Conservation (phyloP, 2,329 filamentous ascomycete genomes). For the Phaeomoniella chlamydospora region DNA sequence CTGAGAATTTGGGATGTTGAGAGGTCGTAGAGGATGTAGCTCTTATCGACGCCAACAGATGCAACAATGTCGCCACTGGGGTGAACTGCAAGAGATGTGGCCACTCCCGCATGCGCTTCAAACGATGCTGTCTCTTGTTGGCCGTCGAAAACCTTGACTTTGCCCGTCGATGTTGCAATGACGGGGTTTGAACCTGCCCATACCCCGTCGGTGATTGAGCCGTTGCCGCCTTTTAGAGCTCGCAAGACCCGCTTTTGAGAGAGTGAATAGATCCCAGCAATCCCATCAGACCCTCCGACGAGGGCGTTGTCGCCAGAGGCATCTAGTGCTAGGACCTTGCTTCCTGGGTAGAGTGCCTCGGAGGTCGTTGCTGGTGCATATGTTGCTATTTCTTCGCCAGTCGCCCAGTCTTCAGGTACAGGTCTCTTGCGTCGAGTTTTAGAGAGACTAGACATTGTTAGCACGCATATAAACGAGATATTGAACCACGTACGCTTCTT, state of each 20-base stretch:
- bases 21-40: slow-evolving; percentile 79
- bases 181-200: slow-evolving; percentile 52
- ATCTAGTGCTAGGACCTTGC: slow-evolving; percentile 43
- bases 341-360: slow-evolving; percentile 45
- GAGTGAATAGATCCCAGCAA: slow-evolving; percentile 66
- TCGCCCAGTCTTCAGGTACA: slow-evolving; percentile 73
- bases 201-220: slow-evolving; percentile 50
- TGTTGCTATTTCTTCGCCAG: slow-evolving; percentile 51
- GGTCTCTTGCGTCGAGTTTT: slow-evolving; percentile 82
- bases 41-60: slow-evolving; percentile 83
- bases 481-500: slow-evolving; percentile 51
- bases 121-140: slow-evolving; percentile 50
- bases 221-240: slow-evolving; percentile 47
- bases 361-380: slow-evolving; percentile 40
- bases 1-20: slow-evolving; percentile 51
- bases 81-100: slow-evolving; percentile 64
- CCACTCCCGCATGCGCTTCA: slow-evolving; percentile 68
- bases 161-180: slow-evolving; percentile 60
- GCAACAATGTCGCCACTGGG: slow-evolving; percentile 71
- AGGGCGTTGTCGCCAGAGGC: slow-evolving; percentile 51
- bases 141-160: slow-evolving; percentile 61
- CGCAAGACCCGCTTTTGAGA: slow-evolving; percentile 61
- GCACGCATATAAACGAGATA: slow-evolving; percentile 1
- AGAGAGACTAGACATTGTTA: slow-evolving; percentile 48
- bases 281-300: slow-evolving; percentile 60